These are phyloP conservation scores for Hyphodiscus sp. DNA, from an alignment of 2,329 filamentous ascomycete species.

Conservation along the genomic window DNA sequence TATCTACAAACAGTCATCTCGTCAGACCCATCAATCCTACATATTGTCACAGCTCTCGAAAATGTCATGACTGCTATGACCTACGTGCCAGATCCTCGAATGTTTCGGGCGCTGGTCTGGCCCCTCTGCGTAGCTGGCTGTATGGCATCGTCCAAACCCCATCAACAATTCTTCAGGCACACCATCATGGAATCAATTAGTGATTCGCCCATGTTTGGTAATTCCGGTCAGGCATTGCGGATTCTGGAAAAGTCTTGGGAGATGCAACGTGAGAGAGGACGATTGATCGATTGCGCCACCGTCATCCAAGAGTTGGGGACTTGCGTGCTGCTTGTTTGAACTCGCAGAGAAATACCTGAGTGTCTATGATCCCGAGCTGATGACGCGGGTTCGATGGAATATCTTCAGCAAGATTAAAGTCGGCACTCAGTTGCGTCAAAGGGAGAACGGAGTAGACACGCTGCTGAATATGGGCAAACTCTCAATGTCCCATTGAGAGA, in stretches of 20 bases:
- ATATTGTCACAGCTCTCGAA: slow-evolving; percentile 3
- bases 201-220: slow-evolving; percentile 12
- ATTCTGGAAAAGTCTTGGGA: slow-evolving; percentile 16
- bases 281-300: slow-evolving; percentile 8
- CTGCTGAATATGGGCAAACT: no score
- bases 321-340: slow-evolving; percentile 9
- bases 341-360: background rate
- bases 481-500: no score
- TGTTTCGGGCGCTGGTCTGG: slow-evolving; percentile 15
- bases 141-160: slow-evolving; percentile 8
- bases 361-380: no score
- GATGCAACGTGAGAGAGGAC: slow-evolving; percentile 2
- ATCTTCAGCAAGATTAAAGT: no score
- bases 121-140: slow-evolving; percentile 18
- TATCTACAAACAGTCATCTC: slow-evolving; percentile 13
- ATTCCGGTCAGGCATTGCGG: slow-evolving; percentile 6
- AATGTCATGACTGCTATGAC: slow-evolving; percentile 9
- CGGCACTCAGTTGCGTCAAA: no score
- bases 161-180: slow-evolving; percentile 15
- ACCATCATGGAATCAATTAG: background rate
- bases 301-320: slow-evolving; percentile 4
- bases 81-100: slow-evolving; percentile 7
- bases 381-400: no score
- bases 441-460: no score
- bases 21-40: background rate